Percentiles rank a stretch among this genome's conserved stretches.
phyloP scores from a whole-genome alignment of 768 basidiomycete genomes.

The Hemileccinum impolitum region DNA sequence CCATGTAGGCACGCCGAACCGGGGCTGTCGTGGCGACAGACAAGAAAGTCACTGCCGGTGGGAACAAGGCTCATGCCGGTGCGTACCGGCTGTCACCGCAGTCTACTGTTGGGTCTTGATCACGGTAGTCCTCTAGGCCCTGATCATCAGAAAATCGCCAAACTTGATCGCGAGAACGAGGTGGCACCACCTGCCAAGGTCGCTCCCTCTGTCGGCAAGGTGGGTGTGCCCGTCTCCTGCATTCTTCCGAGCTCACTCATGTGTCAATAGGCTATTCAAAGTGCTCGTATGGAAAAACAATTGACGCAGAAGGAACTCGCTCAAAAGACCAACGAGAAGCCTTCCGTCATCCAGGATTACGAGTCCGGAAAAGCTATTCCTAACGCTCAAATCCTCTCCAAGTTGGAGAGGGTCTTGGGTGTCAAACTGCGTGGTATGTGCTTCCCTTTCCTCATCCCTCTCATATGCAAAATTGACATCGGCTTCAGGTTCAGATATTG shows the following conservation, averaged over 20 bases:
- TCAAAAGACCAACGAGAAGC: constrained; percentile 91
- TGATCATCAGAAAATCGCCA: constrained; percentile 91
- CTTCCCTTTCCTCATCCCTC: background rate
- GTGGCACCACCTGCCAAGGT: constrained; percentile 90
- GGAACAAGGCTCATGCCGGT: constrained; percentile 80
- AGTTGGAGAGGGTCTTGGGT: constrained; percentile 81
- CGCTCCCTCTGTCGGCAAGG: constrained; percentile 66
- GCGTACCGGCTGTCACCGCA: constrained; percentile 11
- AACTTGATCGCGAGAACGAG: constrained; percentile 93
- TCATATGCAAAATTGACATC: constrained; percentile 1
- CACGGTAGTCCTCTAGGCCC: constrained; percentile 51
- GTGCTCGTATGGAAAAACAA: constrained; percentile 71
- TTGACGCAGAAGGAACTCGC: constrained; percentile 92
- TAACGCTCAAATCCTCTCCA: constrained; percentile 79
- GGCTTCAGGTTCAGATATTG: constrained; percentile 67
- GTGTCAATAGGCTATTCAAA: constrained; percentile 66
- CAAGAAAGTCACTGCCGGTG: constrained; percentile 66
- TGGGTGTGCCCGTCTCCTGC: constrained; percentile 32
- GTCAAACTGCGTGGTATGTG: constrained; percentile 85
- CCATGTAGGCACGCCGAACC: constrained; percentile 61
- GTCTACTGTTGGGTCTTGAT: background rate
- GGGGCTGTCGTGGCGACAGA: constrained; percentile 81
- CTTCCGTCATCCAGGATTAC: constrained; percentile 83
- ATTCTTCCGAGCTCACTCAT: background rate
- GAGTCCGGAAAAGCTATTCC: constrained; percentile 87